Base-by-base conservation (phyloP, 1,284 basidiomycete genomes). In the Trichosporon sp. region DNA sequence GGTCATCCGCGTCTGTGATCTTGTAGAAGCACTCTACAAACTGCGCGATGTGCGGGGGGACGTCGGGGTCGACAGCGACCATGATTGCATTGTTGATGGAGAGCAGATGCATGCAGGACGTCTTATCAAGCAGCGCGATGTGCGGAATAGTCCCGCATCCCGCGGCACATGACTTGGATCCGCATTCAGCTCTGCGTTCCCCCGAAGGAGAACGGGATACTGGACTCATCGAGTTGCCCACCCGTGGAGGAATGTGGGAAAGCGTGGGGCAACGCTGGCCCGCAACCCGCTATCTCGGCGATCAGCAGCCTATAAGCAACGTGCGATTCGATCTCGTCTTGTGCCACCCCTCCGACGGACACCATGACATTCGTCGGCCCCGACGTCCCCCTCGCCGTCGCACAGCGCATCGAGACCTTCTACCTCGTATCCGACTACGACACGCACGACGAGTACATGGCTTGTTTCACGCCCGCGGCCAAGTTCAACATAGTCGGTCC, bases 21-120 rank as follows among this genome's bases (percentile, higher is more conserved):
- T 35, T 35, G 66, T 67, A 67, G 66, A 67, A 67, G n/a, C 51
- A 14, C 48, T 51, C 46, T n/a, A 67, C 31, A 48, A 67, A 67
- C 43, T 26, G 4, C 16, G 43, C 43, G 66, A 67, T 51, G 31
- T 66, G 46, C 16, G 46, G 31, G 12, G 66, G 66, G 16, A 54
- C 48, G 10, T 54, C 51, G 51, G 51, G 51, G 19, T 54, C 51
- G 19, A 54, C 51, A 5, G 51, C 51, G 4, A 54, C 51, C 51
- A 54, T 54, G 19, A 4, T 54, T 1, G 51, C 51, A 7, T 12
- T 8, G 19, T 10, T 19, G 43, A 46, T n/a, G 43, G 16, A n/a
- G 43, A n/a, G 16, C 3, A 46, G 16, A 46, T 46, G 43, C 43
- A 46, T n/a, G 43, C 43, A n/a, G 4, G 7, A 14, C 5, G 4